Percentiles rank a stretch among this genome's conserved stretches.
Evolutionary conservation across 2,329 filamentous ascomycete species (phyloP).

Genomic region (Xylariales sp.): DNA sequence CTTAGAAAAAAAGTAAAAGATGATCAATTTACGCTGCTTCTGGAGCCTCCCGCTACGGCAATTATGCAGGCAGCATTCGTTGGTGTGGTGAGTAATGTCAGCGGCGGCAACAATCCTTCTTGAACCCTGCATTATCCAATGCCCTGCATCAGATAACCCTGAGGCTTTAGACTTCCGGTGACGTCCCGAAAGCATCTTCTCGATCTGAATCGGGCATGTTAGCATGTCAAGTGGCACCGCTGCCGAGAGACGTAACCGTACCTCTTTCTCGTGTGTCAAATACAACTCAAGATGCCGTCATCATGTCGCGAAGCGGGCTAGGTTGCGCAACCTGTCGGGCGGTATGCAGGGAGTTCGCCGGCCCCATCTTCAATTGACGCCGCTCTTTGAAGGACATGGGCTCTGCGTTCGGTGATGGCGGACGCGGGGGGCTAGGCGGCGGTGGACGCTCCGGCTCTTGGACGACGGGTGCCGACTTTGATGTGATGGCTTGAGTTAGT

Average conservation of each 20-base stretch:
- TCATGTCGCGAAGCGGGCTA: conserved; percentile 65
- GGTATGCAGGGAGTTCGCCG: conserved; percentile 40
- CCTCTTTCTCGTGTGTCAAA: conserved; percentile 25
- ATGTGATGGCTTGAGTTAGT: conserved; percentile 59
- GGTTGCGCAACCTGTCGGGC: conserved; percentile 51
- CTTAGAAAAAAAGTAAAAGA: no score
- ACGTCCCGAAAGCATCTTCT: conserved; percentile 4
- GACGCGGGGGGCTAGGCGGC: conserved; percentile 31
- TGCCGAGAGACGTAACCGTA: conserved; percentile 12
- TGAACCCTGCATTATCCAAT: no score
- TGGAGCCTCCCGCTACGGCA: no score
- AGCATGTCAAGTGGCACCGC: no score
- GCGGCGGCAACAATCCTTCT: no score
- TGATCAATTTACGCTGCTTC: no score
- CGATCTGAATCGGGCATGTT: no score
- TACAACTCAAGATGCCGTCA: conserved; percentile 51
- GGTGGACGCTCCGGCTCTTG: conserved; percentile 34
- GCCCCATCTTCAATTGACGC: conserved; percentile 41
- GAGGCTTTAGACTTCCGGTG: background rate
- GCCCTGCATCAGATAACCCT: background rate
- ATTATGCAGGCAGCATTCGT: background rate
- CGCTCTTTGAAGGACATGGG: conserved; percentile 35
- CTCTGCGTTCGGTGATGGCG: conserved; percentile 22
- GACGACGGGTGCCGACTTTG: conserved; percentile 32
- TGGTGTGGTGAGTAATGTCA: background rate